These are phyloP conservation scores for Melastoma candidum DNA, from an alignment of 441 rosid genomes.

Conservation along the genomic window DNA sequence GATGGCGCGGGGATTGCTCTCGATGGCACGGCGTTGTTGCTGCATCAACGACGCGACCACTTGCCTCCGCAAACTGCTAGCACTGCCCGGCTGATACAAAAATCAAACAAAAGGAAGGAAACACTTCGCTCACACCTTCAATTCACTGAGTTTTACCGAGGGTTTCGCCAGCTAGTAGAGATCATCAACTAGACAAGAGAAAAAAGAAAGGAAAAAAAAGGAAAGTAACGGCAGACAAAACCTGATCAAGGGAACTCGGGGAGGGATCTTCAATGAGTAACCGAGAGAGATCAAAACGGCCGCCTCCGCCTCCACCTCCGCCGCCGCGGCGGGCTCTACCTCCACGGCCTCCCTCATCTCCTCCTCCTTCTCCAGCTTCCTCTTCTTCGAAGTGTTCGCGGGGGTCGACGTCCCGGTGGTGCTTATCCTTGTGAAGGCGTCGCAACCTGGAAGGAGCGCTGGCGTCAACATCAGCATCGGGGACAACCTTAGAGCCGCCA, in stretches of 20 bases:
- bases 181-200: too few species aligned
- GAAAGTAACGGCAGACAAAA: constrained; percentile 5
- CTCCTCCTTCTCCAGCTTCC: constrained; percentile 19
- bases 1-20: constrained; percentile 50
- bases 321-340: constrained; percentile 11
- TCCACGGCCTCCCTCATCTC: constrained; percentile 33
- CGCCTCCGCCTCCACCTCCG: not conserved
- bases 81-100: constrained; percentile 76
- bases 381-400: too few species aligned
- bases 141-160: too few species aligned
- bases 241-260: constrained; percentile 72
- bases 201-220: not conserved
- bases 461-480: not conserved
- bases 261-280: constrained; percentile 54
- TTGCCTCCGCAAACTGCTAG: constrained; percentile 69
- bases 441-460: constrained; percentile 13
- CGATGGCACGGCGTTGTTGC: constrained; percentile 47
- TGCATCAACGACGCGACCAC: constrained; percentile 68
- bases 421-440: constrained; percentile 9
- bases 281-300: constrained; percentile 35
- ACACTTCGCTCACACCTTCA: too few species aligned
- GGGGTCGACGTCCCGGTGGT: too few species aligned
- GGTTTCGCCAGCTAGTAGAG: too few species aligned
- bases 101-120: too few species aligned
- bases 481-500: constrained; percentile 10